These are phyloP conservation scores for Aspergillus persii DNA, from an alignment of 2,329 filamentous ascomycete species.

Conservation along the genomic window DNA sequence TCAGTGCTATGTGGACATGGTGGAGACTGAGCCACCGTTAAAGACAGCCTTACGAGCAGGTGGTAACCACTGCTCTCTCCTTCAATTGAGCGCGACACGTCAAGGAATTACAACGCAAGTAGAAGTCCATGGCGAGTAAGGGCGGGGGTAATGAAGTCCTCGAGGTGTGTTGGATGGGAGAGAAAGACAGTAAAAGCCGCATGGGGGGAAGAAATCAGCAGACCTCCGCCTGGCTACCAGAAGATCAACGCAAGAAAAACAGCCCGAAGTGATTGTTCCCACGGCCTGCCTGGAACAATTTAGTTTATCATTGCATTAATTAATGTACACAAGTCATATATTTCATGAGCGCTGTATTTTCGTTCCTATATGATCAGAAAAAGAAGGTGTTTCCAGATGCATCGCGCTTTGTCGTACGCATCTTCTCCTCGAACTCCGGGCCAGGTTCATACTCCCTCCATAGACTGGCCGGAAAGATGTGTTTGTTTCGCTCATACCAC, in stretches of 20 bases:
- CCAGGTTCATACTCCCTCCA: slow-evolving; percentile 95
- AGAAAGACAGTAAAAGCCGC: background rate
- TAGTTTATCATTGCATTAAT: background rate
- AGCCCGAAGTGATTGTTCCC: background rate
- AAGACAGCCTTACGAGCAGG: slow-evolving; percentile 67
- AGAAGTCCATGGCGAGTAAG: slow-evolving; percentile 62
- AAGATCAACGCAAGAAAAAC: background rate
- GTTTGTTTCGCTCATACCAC: slow-evolving; percentile 98
- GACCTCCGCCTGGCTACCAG: too few relatives aligned
- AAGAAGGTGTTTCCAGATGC: slow-evolving; percentile 91
- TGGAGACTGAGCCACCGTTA: background rate
- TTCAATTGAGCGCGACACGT: slow-evolving; percentile 69
- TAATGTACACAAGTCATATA: slow-evolving; percentile 11
- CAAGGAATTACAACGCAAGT: slow-evolving; percentile 74
- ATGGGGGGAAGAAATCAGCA: background rate
- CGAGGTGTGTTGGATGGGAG: background rate
- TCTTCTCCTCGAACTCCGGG: slow-evolving; percentile 67
- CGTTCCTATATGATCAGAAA: slow-evolving; percentile 49
- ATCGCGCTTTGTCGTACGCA: slow-evolving; percentile 73
- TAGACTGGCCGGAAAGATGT: slow-evolving; percentile 92
- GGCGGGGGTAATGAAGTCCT: too few relatives aligned
- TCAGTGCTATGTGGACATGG: slow-evolving; percentile 9
- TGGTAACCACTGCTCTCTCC: slow-evolving; percentile 77
- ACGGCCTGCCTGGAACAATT: background rate
- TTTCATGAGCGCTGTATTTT: slow-evolving; percentile 5